A percentile compares a stretch with the other conserved stretches of the same genome.
Conservation (phyloP, 495 filamentous ascomycete species). For the Ascobolus immersus region DNA sequence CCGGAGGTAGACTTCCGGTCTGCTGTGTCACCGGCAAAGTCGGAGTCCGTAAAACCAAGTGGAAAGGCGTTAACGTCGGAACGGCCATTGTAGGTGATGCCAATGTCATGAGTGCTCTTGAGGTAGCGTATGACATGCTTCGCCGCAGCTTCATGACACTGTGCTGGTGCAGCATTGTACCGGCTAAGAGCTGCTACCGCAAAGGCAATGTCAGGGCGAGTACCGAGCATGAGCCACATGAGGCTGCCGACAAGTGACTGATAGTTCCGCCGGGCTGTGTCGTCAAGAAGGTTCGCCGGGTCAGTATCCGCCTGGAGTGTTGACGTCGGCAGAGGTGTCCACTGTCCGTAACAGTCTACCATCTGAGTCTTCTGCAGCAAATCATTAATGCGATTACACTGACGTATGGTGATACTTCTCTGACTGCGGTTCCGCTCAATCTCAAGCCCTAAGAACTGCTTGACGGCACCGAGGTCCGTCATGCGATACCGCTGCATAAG, state of each 20-base stretch:
- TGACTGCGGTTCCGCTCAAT: background rate
- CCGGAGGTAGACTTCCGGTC: slow-evolving; percentile 6
- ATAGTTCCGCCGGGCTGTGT: no score
- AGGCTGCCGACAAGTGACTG: slow-evolving; percentile 11
- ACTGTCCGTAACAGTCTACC: no score
- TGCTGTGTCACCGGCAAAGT: slow-evolving; percentile 4
- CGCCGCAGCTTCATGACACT: slow-evolving; percentile 1
- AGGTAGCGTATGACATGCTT: slow-evolving; percentile 10
- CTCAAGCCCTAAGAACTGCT: slow-evolving; percentile 3
- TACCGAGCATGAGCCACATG: slow-evolving; percentile 12
- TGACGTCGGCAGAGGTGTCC: no score
- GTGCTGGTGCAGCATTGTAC: background rate
- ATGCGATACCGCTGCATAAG: slow-evolving; percentile 2
- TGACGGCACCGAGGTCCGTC: slow-evolving; percentile 3
- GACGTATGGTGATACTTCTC: background rate
- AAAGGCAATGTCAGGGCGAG: slow-evolving; percentile 11
- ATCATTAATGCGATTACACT: no score
- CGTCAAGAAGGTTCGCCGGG: no score
- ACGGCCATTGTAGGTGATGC: background rate
- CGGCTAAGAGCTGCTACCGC: slow-evolving; percentile 4
- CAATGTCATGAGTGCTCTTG: background rate
- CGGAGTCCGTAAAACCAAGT: slow-evolving; percentile 1
- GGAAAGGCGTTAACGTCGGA: background rate
- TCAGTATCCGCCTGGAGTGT: no score
- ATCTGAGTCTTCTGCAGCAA: no score